Evolutionary conservation across 805 yeast species (phyloP).

Genomic region (Candida ovalis): DNA sequence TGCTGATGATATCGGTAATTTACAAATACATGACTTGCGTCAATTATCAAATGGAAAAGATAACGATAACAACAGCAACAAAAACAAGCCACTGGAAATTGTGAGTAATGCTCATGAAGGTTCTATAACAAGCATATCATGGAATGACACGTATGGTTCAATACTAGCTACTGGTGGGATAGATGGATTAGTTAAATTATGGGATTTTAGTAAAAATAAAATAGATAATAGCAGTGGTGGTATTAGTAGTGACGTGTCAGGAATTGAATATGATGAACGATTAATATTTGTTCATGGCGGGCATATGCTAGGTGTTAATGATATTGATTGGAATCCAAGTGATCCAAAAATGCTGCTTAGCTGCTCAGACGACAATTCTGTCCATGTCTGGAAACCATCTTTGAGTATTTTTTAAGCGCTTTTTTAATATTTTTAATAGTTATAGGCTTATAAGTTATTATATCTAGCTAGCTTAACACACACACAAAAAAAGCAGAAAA

Average conservation of each 20-base stretch:
- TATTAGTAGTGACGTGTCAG: too few relatives aligned
- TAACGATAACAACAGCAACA: too few relatives aligned
- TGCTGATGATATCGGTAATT: constrained; percentile 57
- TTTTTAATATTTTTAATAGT: too few relatives aligned
- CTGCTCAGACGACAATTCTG: constrained; percentile 78
- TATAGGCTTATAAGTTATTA: too few relatives aligned
- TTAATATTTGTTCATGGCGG: constrained; percentile 74
- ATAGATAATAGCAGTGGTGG: constrained; percentile 18
- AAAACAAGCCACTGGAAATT: constrained; percentile 28
- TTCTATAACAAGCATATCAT: constrained; percentile 60
- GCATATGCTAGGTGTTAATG: constrained; percentile 83
- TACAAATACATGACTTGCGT: constrained; percentile 68
- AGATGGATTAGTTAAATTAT: constrained; percentile 58
- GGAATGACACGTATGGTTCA: constrained; percentile 59
- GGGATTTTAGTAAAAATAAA: constrained; percentile 42
- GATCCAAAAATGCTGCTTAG: constrained; percentile 69
- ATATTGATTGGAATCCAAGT: constrained; percentile 75
- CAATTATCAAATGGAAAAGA: constrained; percentile 28
- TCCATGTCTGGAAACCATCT: constrained; percentile 82
- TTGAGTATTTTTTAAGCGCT: constrained; percentile 12
- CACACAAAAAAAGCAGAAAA: too few relatives aligned
- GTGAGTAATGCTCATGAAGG: constrained; percentile 40
- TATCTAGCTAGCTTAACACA: too few relatives aligned
- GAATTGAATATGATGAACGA: too few relatives aligned
- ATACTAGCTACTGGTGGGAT: constrained; percentile 63